phyloP scores from a whole-genome alignment of 2,329 filamentous ascomycete genomes.

The Orbilia oligospora region DNA sequence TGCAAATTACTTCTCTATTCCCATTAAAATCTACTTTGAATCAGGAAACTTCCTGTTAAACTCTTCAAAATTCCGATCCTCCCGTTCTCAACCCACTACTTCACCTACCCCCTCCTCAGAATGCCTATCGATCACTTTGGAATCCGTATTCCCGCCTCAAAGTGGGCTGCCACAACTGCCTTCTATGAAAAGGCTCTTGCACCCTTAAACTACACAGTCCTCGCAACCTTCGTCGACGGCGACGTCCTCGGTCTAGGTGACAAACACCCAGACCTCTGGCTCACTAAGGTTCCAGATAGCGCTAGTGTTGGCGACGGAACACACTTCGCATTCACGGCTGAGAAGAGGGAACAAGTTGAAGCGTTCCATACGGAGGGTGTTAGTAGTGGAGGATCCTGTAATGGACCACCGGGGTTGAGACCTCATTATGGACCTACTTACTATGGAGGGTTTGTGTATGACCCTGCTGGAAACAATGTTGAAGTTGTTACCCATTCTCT shows the following conservation, averaged over 20 bases:
- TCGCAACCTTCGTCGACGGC: slow-evolving; percentile 38
- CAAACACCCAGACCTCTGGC: slow-evolving; percentile 43
- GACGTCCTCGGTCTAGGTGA: slow-evolving; percentile 39
- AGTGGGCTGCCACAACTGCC: slow-evolving; percentile 33
- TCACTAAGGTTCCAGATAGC: slow-evolving; percentile 27
- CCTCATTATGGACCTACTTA: slow-evolving; percentile 41
- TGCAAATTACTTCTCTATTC: not conserved
- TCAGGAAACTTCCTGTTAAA: not conserved
- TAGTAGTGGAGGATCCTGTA: slow-evolving; percentile 33
- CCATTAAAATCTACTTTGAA: not conserved
- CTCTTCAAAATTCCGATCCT: slow-evolving; percentile 22
- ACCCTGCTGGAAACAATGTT: slow-evolving; percentile 55
- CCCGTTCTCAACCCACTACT: slow-evolving; percentile 41
- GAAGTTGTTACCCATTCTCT: slow-evolving; percentile 38
- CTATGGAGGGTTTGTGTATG: slow-evolving; percentile 37
- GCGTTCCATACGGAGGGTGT: slow-evolving; percentile 30
- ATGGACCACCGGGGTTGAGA: slow-evolving; percentile 34
- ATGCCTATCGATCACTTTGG: slow-evolving; percentile 54
- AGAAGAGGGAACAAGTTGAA: slow-evolving; percentile 27
- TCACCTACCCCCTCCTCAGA: slow-evolving; percentile 42
- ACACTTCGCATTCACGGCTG: slow-evolving; percentile 43
- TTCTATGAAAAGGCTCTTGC: slow-evolving; percentile 46
- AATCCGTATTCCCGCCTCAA: slow-evolving; percentile 35
- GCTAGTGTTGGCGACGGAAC: slow-evolving; percentile 20
- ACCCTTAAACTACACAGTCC: slow-evolving; percentile 33